Base-by-base conservation (phyloP, 2,329 filamentous ascomycete species). In the Microdochium paspali region DNA sequence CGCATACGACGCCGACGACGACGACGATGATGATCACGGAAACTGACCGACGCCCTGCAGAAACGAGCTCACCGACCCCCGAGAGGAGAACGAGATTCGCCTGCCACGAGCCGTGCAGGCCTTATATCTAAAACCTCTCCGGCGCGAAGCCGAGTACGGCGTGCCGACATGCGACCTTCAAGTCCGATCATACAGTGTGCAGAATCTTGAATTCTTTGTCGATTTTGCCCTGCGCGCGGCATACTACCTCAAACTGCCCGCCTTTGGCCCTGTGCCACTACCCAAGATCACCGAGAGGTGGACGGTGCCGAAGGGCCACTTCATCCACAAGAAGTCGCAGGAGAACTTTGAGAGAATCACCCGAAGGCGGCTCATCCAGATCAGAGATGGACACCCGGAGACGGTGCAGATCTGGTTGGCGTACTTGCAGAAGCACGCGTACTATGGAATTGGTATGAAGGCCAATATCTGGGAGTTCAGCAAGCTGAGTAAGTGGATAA, bases 401-500 rank as follows among this genome's bases (percentile, higher is more conserved):
- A 84, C 82, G 1, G 90, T 98, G 30, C 85, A 94, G 66, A 67
- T 90, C 24, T 98, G 93, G 93, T 71, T 98, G 49, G 90, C 89
- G 0, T 97, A 95, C 62, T 66, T 98, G 61, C 80, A 87, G 61
- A 95, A 95, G 68, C 85, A 96, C 62, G 87, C 90, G 39, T 95
- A 93, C 64, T 87, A 94, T 56, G 93, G 93, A n/a, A 84, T 97
- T 35, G 93, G 93, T 58, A 94, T 98, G 90, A 98, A 98, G 76
- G 93, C 93, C 46, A 96, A 98, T 64, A 79, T 97, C 45, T 98
- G 87, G 82, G 88, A 95, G 62, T 90, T 88, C 66, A 82, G 85
- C 59, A 77, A 78, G 49, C 63, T 90, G 50, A 84, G 85, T 85
- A 76, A 52, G 68, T 63, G 45, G 10, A 32, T 13, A 18, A 7